A percentile compares a stretch with the other conserved stretches of the same genome.
phyloP scores from a whole-genome alignment of 805 yeast species.

The Kluyveromyces starmeri region DNA sequence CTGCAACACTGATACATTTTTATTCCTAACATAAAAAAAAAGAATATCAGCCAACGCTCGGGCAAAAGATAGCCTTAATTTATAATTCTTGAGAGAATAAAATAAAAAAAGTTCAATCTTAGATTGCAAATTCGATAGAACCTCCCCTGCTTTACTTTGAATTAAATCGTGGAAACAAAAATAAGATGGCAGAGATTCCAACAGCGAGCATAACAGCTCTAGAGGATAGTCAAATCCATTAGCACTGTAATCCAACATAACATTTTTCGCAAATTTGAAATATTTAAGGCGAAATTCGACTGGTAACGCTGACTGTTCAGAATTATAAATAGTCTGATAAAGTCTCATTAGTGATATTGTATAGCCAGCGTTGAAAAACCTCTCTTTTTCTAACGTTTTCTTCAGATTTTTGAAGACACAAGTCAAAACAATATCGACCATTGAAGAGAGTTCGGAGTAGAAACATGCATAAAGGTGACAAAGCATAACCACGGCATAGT shows the following conservation, averaged over 20 bases:
- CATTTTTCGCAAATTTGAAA: slow-evolving; percentile 18
- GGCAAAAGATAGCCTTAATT: slow-evolving; percentile 20
- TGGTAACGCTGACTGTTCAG: slow-evolving; percentile 6
- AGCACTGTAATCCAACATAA: slow-evolving; percentile 15
- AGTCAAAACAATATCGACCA: slow-evolving; percentile 27
- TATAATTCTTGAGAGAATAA: neutral
- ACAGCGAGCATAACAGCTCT: slow-evolving; percentile 18
- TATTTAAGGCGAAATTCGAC: slow-evolving; percentile 14
- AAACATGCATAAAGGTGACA: slow-evolving; percentile 27
- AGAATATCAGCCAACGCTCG: slow-evolving; percentile 31
- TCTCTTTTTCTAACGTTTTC: slow-evolving; percentile 25
- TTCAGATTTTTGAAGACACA: slow-evolving; percentile 28
- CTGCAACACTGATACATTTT: slow-evolving; percentile 14
- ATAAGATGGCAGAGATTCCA: slow-evolving; percentile 19
- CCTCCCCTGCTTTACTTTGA: slow-evolving; percentile 15
- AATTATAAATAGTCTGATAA: slow-evolving; percentile 16
- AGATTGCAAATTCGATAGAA: slow-evolving; percentile 12
- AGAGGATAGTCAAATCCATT: slow-evolving; percentile 21
- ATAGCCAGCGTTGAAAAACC: slow-evolving; percentile 25
- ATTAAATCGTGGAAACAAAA: slow-evolving; percentile 17
- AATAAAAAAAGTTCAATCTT: slow-evolving; percentile 7
- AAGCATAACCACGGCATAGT: slow-evolving; percentile 23
- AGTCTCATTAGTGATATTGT: slow-evolving; percentile 21
- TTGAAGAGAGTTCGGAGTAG: slow-evolving; percentile 28
- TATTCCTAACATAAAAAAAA: slow-evolving; percentile 18